A percentile compares a stretch with the other conserved stretches of the same genome.
These are phyloP conservation scores for Kwoniella dejecticola DNA, from an alignment of 768 basidiomycete genomes.

Conservation along the genomic window DNA sequence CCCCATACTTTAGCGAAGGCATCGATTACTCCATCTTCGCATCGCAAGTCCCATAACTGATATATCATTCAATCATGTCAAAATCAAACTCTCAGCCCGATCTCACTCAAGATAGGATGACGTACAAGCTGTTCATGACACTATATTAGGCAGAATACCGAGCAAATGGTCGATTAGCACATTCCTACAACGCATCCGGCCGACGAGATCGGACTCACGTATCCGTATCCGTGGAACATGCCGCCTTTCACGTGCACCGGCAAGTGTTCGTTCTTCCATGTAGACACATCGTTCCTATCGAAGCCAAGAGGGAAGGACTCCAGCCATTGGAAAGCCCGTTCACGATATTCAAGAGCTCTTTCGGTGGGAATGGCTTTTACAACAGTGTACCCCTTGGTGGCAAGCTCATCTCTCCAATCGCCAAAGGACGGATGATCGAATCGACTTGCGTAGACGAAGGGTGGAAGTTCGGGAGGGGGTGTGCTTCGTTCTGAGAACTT, in stretches of 20 bases:
- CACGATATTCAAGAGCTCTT: constrained; percentile 34
- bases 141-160: not conserved
- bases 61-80: not conserved
- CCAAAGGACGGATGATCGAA: constrained; percentile 21
- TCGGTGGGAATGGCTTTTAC: constrained; percentile 34
- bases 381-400: constrained; percentile 28
- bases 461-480: constrained; percentile 23
- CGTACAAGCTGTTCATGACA: constrained; percentile 12
- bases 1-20: constrained; percentile 50
- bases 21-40: constrained; percentile 38
- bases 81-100: too few species aligned
- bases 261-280: constrained; percentile 44
- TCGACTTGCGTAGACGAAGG: constrained; percentile 21
- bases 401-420: constrained; percentile 35
- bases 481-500: constrained; percentile 16
- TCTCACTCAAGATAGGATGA: too few species aligned
- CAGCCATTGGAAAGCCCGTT: constrained; percentile 45
- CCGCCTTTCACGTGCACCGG: constrained; percentile 39
- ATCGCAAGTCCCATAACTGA: constrained; percentile 44
- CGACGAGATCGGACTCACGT: constrained; percentile 19
- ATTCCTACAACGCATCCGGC: too few species aligned
- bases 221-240: constrained; percentile 39
- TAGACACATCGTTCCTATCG: constrained; percentile 45
- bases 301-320: constrained; percentile 49
- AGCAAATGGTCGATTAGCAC: too few species aligned